phyloP scores from a whole-genome alignment of 345 rosid species.

The Populus euphratica region DNA sequence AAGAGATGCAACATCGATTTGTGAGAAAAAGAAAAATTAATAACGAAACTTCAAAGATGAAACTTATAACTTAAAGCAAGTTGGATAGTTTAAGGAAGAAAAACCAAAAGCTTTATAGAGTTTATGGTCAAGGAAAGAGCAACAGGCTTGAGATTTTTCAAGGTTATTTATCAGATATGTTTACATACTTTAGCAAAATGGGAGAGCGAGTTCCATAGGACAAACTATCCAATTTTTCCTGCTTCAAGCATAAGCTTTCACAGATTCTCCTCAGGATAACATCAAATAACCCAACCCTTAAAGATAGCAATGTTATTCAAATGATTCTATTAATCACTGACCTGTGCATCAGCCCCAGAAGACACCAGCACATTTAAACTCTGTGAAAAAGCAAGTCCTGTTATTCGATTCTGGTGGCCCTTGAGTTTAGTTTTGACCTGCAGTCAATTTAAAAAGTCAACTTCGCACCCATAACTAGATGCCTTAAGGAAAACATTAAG shows the following conservation, averaged over 20 bases:
- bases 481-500: not conserved
- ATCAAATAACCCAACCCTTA: not conserved
- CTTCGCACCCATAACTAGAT: not conserved
- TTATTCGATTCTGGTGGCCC: constrained; percentile 77
- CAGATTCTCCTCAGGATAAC: not conserved
- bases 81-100: not conserved
- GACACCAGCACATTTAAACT: constrained; percentile 62
- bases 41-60: no score
- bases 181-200: not conserved
- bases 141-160: not conserved
- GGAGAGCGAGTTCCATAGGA: no score
- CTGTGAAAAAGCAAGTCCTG: constrained; percentile 81
- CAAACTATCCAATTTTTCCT: not conserved
- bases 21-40: no score
- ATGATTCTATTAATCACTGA: constrained; percentile 9
- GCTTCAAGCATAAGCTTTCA: not conserved
- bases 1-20: no score
- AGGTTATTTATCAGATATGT: not conserved
- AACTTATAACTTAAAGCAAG: no score
- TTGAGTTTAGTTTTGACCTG: constrained; percentile 74
- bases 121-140: not conserved
- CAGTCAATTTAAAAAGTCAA: not conserved
- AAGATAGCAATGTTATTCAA: not conserved
- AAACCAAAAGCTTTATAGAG: no score
- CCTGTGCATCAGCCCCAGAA: constrained; percentile 91